These are phyloP conservation scores for Geranium brycei DNA, from an alignment of 345 rosid genomes.

Conservation along the genomic window DNA sequence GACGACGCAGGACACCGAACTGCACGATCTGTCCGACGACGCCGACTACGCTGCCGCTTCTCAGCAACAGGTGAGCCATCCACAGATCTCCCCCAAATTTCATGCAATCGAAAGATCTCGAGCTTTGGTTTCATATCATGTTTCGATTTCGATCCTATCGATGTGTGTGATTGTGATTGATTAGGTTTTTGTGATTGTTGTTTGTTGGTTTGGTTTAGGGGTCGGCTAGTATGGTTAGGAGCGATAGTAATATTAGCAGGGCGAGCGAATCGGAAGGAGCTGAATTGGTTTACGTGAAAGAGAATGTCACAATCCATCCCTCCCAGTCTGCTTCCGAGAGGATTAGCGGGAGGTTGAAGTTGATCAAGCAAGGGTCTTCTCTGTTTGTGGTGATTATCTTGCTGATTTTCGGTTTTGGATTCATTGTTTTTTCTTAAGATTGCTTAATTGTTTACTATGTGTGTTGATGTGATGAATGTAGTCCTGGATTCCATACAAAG, in stretches of 20 bases:
- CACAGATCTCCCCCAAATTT: background rate
- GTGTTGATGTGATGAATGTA: conserved; percentile 15
- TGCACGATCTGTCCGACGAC: conserved; percentile 88
- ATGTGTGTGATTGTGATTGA: background rate
- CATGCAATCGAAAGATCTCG: background rate
- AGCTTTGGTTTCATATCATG: background rate
- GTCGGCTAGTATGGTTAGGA: conserved; percentile 53
- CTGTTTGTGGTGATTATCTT: conserved; percentile 48
- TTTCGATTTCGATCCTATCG: too few relatives aligned
- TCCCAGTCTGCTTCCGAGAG: conserved; percentile 81
- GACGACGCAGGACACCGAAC: conserved; percentile 64
- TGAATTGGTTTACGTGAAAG: conserved; percentile 58
- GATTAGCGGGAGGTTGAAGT: conserved; percentile 80
- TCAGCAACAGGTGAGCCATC: conserved; percentile 44
- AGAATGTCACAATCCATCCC: conserved; percentile 84
- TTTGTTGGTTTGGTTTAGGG: conserved; percentile 24
- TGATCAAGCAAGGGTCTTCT: conserved; percentile 62
- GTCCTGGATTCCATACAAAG: conserved; percentile 95
- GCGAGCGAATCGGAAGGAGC: conserved; percentile 56
- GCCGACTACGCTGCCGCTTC: conserved; percentile 97
- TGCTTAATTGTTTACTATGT: background rate
- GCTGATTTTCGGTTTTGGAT: background rate
- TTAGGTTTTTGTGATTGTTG: background rate
- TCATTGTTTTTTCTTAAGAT: background rate
- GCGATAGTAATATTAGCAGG: conserved; percentile 35